Base-by-base conservation (phyloP, 257 asterid genomes). In the Rauvolfia tetraphylla region DNA sequence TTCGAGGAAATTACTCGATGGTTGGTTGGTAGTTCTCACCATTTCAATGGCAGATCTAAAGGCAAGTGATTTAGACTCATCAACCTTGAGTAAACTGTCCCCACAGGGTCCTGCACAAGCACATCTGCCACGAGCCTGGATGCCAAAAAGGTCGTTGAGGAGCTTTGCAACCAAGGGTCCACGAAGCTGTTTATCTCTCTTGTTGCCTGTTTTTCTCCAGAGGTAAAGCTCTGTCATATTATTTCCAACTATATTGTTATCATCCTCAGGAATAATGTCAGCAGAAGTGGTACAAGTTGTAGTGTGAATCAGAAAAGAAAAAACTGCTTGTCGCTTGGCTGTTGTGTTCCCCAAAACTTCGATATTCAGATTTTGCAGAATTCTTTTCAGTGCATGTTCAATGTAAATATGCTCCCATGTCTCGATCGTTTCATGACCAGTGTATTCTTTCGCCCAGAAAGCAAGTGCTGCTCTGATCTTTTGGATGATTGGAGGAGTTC, bases 51-150 rank as follows among this genome's bases (percentile, higher is more conserved):
- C 68, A 6, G 88, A 86, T 79, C 85, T 82, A 20, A 85, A 73
- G 62, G 88, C 83, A 2, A 82, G 85, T 0, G 91, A 91, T 1
- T 41, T 87, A 3, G 79, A 58, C 71, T 81, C 80, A 25, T 79
- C 84, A 13, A 91, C 69, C 15, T 81, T 56, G 78, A 91, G 93
- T 74, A 90, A 75, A 23, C 63, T 72, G 61, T 87, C 96, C 3
- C 89, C 96, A 33, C 88, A 91, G 5, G 97, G 92, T 66, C 89
- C 90, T 0, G 97, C 95, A 18, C 97, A 91, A 36, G 93, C 89
- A 61, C 97, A 89, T 1, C 97, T 11, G 51, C 51, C 90, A 31
- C 93, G 87, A 33, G 92, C 89, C 61, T 90, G 93, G 71, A 91
- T 90, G 41, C 97, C 94, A 25, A 90, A 90, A n/a, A 90, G 87